Evolutionary conservation across 148 eudicot species (phyloP).

Genomic region (Rhododendron ferrugineum): DNA sequence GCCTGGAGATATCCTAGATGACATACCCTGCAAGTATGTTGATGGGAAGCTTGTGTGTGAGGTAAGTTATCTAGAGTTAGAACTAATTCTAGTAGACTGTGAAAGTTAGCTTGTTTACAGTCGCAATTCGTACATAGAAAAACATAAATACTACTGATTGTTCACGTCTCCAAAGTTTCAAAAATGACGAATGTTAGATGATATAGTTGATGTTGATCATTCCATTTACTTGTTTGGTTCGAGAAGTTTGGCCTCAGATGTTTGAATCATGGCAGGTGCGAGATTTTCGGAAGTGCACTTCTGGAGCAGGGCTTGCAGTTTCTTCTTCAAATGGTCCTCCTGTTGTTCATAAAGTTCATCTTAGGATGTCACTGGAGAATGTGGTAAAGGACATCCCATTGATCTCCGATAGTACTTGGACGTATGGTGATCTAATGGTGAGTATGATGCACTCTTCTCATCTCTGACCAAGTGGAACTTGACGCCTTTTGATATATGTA

Average conservation of each 20-base stretch:
- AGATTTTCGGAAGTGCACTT: constrained; percentile 66
- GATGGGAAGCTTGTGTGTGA: constrained; percentile 73
- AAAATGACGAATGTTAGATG: neutral
- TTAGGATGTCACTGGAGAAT: constrained; percentile 90
- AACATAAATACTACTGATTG: neutral
- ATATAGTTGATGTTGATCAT: neutral
- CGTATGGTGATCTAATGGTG: constrained; percentile 98
- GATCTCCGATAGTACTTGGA: constrained; percentile 81
- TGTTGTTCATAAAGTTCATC: constrained; percentile 47
- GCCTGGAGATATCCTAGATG: constrained; percentile 87
- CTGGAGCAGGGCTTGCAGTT: constrained; percentile 38
- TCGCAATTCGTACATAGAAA: neutral
- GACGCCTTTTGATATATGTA: neutral
- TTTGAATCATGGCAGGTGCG: constrained; percentile 53
- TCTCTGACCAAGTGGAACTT: neutral
- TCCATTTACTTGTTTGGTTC: neutral
- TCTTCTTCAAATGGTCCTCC: constrained; percentile 47
- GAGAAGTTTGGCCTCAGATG: neutral
- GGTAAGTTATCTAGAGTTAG: constrained; percentile 38
- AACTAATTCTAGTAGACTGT: neutral
- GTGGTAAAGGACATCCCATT: constrained; percentile 88
- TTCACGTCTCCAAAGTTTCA: neutral
- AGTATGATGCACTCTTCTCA: constrained; percentile 14
- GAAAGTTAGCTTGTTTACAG: neutral
- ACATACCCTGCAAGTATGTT: constrained; percentile 81